phyloP scores from a whole-genome alignment of 176 grass and related monocot species.

The Aegilops umbellulata region DNA sequence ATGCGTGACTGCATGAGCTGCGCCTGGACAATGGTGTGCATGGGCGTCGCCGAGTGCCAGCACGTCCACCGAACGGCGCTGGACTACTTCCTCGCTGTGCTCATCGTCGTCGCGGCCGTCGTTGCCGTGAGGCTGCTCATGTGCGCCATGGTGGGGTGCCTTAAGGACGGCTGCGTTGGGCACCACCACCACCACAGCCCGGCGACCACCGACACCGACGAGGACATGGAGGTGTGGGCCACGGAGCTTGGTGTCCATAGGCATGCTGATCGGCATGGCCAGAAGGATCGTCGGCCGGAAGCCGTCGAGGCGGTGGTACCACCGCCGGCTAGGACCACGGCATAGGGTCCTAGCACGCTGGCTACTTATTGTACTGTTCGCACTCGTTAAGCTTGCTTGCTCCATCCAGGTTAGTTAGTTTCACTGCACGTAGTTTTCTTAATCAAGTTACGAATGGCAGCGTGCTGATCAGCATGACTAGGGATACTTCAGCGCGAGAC shows the following conservation, averaged over 20 bases:
- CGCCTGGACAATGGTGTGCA: constrained; percentile 35
- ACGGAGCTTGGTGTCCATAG: constrained; percentile 2
- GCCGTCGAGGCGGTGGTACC: neutral
- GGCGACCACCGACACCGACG: constrained; percentile 28
- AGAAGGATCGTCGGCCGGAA: neutral
- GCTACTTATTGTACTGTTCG: neutral
- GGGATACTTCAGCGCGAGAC: too few species aligned
- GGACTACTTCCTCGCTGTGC: constrained; percentile 44
- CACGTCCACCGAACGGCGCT: constrained; percentile 24
- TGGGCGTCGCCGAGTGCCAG: constrained; percentile 24
- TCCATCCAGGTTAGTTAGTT: neutral
- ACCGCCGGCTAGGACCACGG: neutral
- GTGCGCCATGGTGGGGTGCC: constrained; percentile 28
- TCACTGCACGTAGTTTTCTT: neutral
- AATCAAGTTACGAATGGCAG: neutral
- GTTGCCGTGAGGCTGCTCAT: constrained; percentile 34
- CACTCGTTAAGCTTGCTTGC: neutral
- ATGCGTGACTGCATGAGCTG: neutral
- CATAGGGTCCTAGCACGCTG: neutral
- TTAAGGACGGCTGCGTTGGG: neutral
- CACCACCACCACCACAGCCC: constrained; percentile 32
- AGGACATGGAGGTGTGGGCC: constrained; percentile 32
- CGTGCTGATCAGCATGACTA: too few species aligned
- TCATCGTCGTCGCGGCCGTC: constrained; percentile 24
- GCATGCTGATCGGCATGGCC: neutral